Evolutionary conservation across 2,329 filamentous ascomycete genomes (phyloP), one percentile per base, ranked within the genome.

Genomic region (Xylariaceae sp.): DNA sequence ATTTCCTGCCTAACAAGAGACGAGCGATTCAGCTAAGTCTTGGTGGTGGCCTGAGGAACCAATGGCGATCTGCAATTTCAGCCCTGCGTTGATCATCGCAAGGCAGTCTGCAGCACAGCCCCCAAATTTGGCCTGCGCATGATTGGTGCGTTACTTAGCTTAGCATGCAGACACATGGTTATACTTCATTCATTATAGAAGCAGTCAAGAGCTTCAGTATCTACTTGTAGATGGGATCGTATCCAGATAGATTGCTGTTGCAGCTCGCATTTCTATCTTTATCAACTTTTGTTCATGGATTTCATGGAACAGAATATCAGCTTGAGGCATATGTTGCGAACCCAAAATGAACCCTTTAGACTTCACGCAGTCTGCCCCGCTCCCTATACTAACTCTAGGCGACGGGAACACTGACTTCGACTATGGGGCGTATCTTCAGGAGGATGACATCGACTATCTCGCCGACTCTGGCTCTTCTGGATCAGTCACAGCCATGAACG

Each of bases 271-370:
- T 55, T 51, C 48, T 51, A 45, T 34, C 36, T 19, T 41, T 48
- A 12, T 36, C 33, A n/a, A 28, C 39, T 4, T 28, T 19, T 22
- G 41, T 6, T 17, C 22, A 31, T 17, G 17, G 40, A 11, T 47
- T 19, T n/a, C 5, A 16, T 17, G 17, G 38, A 44, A 47, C 5
- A 7, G 18, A 17, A n/a, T 45, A 18, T n/a, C 22, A 28, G 14
- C 47, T 13, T n/a, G 16, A 45, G 49, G 34, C 31, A 38, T 43
- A 52, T 43, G 16, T 38, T 39, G n/a, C 47, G 7, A 50, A 36
- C 17, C 47, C 47, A 48, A 45, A 11, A 63, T 63, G 60, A 57
- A 63, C 6, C 45, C 55, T 12, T 49, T 53, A 16, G 55, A 59
- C 36, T 46, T 52, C 18, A 50, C 34, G 22, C 53, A 59, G 33